Evolutionary conservation across 78 protist genomes (phyloP).

Genomic region (Cavenderia fasciculata): DNA sequence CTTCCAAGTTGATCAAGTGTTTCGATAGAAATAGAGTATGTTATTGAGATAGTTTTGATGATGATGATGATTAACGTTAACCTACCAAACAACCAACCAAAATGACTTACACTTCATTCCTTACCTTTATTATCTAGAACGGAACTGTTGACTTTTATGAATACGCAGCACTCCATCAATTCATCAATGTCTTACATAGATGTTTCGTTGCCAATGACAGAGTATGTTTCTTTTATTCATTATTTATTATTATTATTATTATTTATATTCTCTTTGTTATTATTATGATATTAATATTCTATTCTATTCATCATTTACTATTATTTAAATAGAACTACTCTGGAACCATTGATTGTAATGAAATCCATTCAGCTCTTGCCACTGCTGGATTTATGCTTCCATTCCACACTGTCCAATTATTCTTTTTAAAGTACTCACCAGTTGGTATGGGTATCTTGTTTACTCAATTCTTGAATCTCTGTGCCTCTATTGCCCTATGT

Average conservation of each 20-base stretch:
- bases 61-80: too few relatives aligned
- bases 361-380: conserved; percentile 20
- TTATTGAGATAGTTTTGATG: too few relatives aligned
- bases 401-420: conserved; percentile 17
- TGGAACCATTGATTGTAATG: conserved; percentile 56
- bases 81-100: too few relatives aligned
- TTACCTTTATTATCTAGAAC: neutral
- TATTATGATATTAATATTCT: too few relatives aligned
- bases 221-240: neutral
- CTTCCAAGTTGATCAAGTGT: conserved; percentile 42
- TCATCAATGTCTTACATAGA: conserved; percentile 29
- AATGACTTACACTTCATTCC: neutral
- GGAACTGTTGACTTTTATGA: conserved; percentile 49
- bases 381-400: conserved; percentile 41
- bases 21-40: conserved; percentile 41
- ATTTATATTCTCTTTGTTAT: too few relatives aligned
- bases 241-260: neutral
- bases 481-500: conserved; percentile 42
- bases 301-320: neutral
- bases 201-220: conserved; percentile 54
- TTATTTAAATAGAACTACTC: conserved; percentile 20
- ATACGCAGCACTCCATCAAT: conserved; percentile 65
- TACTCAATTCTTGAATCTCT: conserved; percentile 39
- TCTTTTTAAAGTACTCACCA: conserved; percentile 41
- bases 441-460: conserved; percentile 23